A percentile compares a stretch with the other conserved stretches of the same genome.
Conservation (phyloP, 805 yeast species). For the Wickerhamomyces chambardii region DNA sequence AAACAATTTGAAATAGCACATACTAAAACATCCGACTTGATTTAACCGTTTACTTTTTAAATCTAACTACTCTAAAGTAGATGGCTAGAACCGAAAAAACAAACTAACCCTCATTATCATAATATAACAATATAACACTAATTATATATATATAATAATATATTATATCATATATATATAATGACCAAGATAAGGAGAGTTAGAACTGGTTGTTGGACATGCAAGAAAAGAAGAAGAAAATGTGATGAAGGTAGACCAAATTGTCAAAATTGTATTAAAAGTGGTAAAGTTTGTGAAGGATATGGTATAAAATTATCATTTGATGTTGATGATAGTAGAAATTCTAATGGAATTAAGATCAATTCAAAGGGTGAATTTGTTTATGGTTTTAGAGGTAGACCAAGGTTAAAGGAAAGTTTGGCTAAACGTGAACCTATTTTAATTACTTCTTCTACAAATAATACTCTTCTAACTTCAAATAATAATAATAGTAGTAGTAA, state of each 20-base stretch:
- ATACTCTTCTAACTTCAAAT: too few relatives aligned
- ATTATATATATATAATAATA: too few relatives aligned
- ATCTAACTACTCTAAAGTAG: too few relatives aligned
- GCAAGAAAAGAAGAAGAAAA: slow-evolving; percentile 44
- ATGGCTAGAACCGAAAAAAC: too few relatives aligned
- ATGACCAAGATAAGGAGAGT: slow-evolving; percentile 35
- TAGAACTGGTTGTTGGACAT: slow-evolving; percentile 51
- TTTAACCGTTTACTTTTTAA: too few relatives aligned
- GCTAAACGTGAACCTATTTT: slow-evolving; percentile 12
- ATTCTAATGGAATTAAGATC: slow-evolving; percentile 10
- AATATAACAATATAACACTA: too few relatives aligned
- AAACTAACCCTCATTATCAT: too few relatives aligned
- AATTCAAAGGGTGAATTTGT: slow-evolving; percentile 25
- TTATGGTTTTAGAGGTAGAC: slow-evolving; percentile 35
- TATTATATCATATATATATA: too few relatives aligned
- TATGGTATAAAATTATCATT: slow-evolving; percentile 39
- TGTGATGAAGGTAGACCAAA: slow-evolving; percentile 48
- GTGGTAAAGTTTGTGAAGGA: slow-evolving; percentile 39
- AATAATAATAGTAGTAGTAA: too few relatives aligned
- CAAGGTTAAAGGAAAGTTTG: slow-evolving; percentile 25
- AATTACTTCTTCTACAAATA: background rate
- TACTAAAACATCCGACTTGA: too few relatives aligned
- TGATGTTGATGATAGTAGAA: slow-evolving; percentile 39
- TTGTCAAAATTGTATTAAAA: slow-evolving; percentile 36
- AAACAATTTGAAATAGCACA: too few relatives aligned